These are phyloP conservation scores for Pythium monospermum DNA, from an alignment of 352 stramenopile genomes.

Conservation along the genomic window DNA sequence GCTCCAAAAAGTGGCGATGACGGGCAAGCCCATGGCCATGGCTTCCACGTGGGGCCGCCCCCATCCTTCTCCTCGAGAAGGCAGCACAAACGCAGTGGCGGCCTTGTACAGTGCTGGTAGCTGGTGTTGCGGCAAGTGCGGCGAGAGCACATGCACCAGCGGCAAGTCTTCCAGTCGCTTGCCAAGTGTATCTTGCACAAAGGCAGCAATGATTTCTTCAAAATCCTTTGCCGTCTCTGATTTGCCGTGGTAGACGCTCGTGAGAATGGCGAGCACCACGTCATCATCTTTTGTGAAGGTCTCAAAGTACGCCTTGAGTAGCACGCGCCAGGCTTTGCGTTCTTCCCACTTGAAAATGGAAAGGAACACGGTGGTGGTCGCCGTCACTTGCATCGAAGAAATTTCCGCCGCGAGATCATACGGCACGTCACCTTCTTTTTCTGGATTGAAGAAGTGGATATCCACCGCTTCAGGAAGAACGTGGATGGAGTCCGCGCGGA, in stretches of 20 bases:
- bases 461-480: slow-evolving; percentile 88
- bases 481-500: slow-evolving; percentile 44
- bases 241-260: slow-evolving; percentile 79
- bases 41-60: slow-evolving; percentile 91
- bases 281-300: slow-evolving; percentile 55
- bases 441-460: slow-evolving; percentile 83
- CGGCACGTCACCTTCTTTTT: slow-evolving; percentile 28
- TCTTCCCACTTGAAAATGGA: slow-evolving; percentile 95
- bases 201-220: slow-evolving; percentile 45
- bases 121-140: slow-evolving; percentile 46
- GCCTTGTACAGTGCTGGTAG: slow-evolving; percentile 72
- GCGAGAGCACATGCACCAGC: slow-evolving; percentile 53
- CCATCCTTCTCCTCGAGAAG: slow-evolving; percentile 92
- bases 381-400: slow-evolving; percentile 21
- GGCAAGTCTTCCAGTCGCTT: slow-evolving; percentile 50
- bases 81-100: slow-evolving; percentile 84
- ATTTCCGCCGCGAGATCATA: slow-evolving; percentile 48
- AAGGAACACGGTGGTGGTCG: slow-evolving; percentile 76
- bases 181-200: slow-evolving; percentile 35
- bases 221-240: slow-evolving; percentile 46
- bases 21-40: slow-evolving; percentile 88
- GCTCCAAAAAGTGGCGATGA: slow-evolving; percentile 92
- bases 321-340: slow-evolving; percentile 87
- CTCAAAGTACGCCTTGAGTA: slow-evolving; percentile 82
- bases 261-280: slow-evolving; percentile 83